A percentile compares a stretch with the other conserved stretches of the same genome.
Evolutionary conservation across 495 filamentous ascomycete genomes (phyloP).

Genomic region (Hypoxylon trugodes): DNA sequence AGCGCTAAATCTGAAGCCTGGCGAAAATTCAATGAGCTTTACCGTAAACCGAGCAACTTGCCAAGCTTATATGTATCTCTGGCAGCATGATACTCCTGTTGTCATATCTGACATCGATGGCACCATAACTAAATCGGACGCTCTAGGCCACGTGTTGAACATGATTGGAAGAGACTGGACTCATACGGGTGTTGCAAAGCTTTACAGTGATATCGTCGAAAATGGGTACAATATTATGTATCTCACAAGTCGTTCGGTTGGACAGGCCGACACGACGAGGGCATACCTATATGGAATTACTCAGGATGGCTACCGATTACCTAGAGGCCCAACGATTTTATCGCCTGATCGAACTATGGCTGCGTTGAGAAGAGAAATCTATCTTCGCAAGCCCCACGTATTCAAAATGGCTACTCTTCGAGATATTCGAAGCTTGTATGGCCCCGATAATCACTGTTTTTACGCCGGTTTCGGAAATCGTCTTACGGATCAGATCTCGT

Average conservation of each 20-base stretch:
- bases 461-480: conserved; percentile 98
- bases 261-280: conserved; percentile 90
- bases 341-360: conserved; percentile 96
- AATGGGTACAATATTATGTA: conserved; percentile 99
- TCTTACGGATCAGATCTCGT: conserved; percentile 94
- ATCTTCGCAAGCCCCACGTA: conserved; percentile 94
- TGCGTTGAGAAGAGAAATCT: conserved; percentile 92
- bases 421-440: conserved; percentile 90
- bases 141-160: conserved; percentile 94
- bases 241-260: conserved; percentile 91
- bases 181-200: conserved; percentile 92
- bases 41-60: conserved; percentile 95
- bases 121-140: conserved; percentile 98
- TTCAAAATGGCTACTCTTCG: conserved; percentile 99
- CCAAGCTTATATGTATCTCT: conserved; percentile 89
- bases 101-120: conserved; percentile 99
- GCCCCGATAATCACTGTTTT: conserved; percentile 81
- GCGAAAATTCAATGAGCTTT: conserved; percentile 92
- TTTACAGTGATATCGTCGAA: conserved; percentile 93
- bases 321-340: conserved; percentile 91
- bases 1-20: conserved; percentile 80
- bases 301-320: conserved; percentile 86
- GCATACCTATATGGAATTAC: conserved; percentile 89
- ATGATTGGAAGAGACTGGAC: conserved; percentile 99
- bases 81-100: conserved; percentile 87